Percentiles rank a stretch among this genome's conserved stretches.
phyloP scores from a whole-genome alignment of 192 early-diverging fungal genomes.

The Chytriomyces confervae region DNA sequence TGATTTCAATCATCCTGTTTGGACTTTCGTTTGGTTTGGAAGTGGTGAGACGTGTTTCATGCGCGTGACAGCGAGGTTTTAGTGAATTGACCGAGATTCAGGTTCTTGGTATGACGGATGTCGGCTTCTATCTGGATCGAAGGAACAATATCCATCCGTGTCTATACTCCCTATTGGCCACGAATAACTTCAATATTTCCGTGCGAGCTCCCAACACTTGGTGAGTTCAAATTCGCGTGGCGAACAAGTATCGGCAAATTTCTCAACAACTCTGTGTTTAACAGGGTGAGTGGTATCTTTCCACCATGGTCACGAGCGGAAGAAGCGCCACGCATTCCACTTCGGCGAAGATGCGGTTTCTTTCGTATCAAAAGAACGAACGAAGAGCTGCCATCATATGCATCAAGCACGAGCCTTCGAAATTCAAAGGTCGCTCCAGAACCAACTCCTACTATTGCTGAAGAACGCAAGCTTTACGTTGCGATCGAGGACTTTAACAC shows the following conservation, averaged over 20 bases:
- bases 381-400: too few species aligned
- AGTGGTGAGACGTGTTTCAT: neutral
- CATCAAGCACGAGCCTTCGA: too few species aligned
- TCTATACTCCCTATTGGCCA: neutral
- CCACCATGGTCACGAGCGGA: slow-evolving; percentile 15
- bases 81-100: neutral
- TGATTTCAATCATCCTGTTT: neutral
- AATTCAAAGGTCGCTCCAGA: too few species aligned
- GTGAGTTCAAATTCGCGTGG: neutral
- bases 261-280: neutral
- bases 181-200: slow-evolving; percentile 8
- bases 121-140: neutral
- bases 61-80: neutral
- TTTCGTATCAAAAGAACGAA: too few species aligned
- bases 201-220: neutral
- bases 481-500: slow-evolving; percentile 9
- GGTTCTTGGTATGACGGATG: slow-evolving; percentile 3
- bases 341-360: neutral
- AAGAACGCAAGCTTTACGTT: neutral
- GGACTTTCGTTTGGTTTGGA: neutral
- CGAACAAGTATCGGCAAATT: neutral
- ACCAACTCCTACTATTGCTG: too few species aligned
- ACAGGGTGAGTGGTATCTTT: neutral
- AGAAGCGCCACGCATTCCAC: slow-evolving; percentile 1
- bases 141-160: neutral